phyloP scores from a whole-genome alignment of 2,329 filamentous ascomycete genomes.

The Aspergillus sp. region DNA sequence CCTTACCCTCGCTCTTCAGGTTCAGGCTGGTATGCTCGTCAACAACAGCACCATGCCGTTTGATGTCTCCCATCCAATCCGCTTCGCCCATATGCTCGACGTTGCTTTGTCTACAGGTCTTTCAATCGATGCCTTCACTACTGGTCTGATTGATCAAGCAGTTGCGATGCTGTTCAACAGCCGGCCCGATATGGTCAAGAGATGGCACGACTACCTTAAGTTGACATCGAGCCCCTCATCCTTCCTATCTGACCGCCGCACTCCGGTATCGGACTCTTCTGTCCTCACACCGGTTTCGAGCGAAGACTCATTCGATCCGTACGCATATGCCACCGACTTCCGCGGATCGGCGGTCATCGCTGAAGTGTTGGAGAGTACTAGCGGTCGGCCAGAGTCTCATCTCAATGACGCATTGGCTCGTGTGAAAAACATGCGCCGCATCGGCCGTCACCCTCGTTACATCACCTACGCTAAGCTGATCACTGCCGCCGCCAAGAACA shows the following conservation, averaged over 20 bases:
- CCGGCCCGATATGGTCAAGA: constrained; percentile 43
- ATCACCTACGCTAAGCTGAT: constrained; percentile 97
- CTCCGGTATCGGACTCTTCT: constrained; percentile 42
- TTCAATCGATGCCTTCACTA: constrained; percentile 52
- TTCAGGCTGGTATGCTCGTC: constrained; percentile 49
- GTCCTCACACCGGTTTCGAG: constrained; percentile 56
- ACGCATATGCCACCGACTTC: constrained; percentile 85
- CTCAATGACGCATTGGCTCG: constrained; percentile 76
- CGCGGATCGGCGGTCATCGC: constrained; percentile 88
- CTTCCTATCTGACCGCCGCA: constrained; percentile 36
- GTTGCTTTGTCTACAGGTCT: constrained; percentile 50
- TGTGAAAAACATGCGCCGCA: constrained; percentile 88
- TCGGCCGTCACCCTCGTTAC: constrained; percentile 87
- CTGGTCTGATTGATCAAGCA: constrained; percentile 54
- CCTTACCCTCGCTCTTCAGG: constrained; percentile 57
- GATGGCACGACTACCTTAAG: constrained; percentile 55
- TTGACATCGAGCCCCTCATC: constrained; percentile 43
- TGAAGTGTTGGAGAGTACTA: constrained; percentile 77
- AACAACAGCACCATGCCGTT: constrained; percentile 35
- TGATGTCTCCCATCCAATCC: constrained; percentile 55
- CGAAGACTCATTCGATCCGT: constrained; percentile 86
- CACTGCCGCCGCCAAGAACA: constrained; percentile 77
- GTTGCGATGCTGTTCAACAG: constrained; percentile 48
- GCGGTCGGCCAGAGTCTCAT: constrained; percentile 66
- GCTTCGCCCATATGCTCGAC: constrained; percentile 60